These are phyloP conservation scores for Claviceps maximensis DNA, from an alignment of 2,329 filamentous ascomycete species.

Conservation along the genomic window DNA sequence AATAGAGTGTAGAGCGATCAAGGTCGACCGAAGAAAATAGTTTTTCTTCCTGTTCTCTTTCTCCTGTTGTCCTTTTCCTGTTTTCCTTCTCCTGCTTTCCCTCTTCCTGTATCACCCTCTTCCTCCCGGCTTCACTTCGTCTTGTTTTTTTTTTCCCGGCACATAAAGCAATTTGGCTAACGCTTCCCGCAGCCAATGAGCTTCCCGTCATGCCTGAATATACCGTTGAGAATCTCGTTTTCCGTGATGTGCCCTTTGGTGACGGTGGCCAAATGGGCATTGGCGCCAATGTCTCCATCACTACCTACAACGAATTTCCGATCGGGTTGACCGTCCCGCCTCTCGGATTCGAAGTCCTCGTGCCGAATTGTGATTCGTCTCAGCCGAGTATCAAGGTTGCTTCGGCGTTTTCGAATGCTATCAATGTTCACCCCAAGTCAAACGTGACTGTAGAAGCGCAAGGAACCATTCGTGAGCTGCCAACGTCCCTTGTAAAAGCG, in stretches of 20 bases:
- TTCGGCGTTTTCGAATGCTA: conserved; percentile 52
- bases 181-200: conserved; percentile 41
- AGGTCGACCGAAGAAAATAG: neutral
- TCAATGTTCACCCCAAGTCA: conserved; percentile 55
- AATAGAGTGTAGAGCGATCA: conserved; percentile 13
- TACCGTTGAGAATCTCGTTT: conserved; percentile 67
- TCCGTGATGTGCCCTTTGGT: conserved; percentile 53
- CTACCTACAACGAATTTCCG: conserved; percentile 64
- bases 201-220: conserved; percentile 70
- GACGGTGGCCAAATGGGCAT: conserved; percentile 48
- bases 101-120: too few relatives aligned
- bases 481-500: conserved; percentile 53
- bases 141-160: neutral
- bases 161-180: conserved; percentile 16
- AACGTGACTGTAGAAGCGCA: conserved; percentile 57
- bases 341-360: conserved; percentile 71
- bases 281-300: conserved; percentile 64
- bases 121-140: too few relatives aligned
- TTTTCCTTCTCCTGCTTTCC: neutral
- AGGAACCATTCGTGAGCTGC: conserved; percentile 60
- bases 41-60: neutral
- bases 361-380: conserved; percentile 62
- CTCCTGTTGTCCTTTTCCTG: neutral
- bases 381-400: conserved; percentile 69
- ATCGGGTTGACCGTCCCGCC: conserved; percentile 64